A percentile compares a stretch with the other conserved stretches of the same genome.
These are phyloP conservation scores for Thuidium tamariscinum DNA, from an alignment of 225 moss, liverwort and hornwort species.

Conservation along the genomic window DNA sequence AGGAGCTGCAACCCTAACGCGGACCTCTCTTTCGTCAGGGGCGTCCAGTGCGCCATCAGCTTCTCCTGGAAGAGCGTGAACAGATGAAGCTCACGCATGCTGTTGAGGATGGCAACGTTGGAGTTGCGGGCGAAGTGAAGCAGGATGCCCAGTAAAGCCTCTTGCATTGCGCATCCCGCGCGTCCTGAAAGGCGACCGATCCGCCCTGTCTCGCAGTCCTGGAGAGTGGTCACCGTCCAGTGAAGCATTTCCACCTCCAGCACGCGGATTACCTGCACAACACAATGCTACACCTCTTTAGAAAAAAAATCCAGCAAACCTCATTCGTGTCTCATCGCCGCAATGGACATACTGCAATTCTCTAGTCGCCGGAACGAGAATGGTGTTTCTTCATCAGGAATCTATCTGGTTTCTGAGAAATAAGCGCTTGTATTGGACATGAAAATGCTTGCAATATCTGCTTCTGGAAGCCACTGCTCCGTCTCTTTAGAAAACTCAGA, in stretches of 20 bases:
- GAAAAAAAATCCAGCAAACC: background rate
- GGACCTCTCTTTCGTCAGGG: conserved; percentile 21
- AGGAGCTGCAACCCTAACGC: conserved; percentile 32
- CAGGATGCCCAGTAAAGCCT: conserved; percentile 29
- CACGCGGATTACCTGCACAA: conserved; percentile 32
- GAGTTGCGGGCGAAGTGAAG: conserved; percentile 45
- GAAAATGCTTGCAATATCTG: background rate
- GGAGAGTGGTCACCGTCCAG: conserved; percentile 25
- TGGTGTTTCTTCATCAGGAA: background rate
- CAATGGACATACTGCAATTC: background rate
- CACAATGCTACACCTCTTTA: background rate
- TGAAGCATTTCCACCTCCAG: conserved; percentile 39
- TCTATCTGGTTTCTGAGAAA: background rate
- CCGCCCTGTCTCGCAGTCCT: conserved; percentile 24
- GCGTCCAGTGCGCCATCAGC: conserved; percentile 30
- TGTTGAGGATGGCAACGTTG: conserved; percentile 34
- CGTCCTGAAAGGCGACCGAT: conserved; percentile 22
- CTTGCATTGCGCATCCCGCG: conserved; percentile 38
- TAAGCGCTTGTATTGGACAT: background rate
- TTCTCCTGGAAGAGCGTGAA: conserved; percentile 41
- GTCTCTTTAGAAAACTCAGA: background rate
- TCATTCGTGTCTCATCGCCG: background rate
- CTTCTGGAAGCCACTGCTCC: background rate
- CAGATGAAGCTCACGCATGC: conserved; percentile 33
- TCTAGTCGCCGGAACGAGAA: background rate